These are phyloP conservation scores for Populus ilicifolia DNA, from an alignment of 345 rosid genomes.

Conservation along the genomic window DNA sequence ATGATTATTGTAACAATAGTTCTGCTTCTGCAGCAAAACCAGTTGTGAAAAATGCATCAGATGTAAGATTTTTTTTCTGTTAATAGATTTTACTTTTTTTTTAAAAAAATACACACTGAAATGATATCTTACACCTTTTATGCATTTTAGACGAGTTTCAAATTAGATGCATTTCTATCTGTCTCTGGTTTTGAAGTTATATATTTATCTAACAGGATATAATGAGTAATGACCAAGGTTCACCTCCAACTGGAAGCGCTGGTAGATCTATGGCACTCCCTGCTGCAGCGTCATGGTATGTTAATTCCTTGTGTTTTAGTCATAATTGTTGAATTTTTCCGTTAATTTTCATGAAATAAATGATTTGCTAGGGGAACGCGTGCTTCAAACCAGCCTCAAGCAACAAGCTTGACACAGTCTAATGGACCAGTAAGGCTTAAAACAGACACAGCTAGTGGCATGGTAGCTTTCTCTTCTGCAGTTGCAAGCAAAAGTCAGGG, in stretches of 20 bases:
- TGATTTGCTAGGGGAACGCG: constrained; percentile 53
- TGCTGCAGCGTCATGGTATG: constrained; percentile 87
- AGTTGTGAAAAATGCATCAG: constrained; percentile 40
- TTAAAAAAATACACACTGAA: not conserved
- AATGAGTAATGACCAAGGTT: constrained; percentile 32
- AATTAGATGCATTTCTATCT: not conserved
- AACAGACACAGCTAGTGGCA: constrained; percentile 32
- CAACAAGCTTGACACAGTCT: constrained; percentile 33
- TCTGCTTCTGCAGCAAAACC: constrained; percentile 49
- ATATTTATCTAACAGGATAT: constrained; percentile 39
- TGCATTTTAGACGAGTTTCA: not conserved
- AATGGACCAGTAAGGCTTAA: constrained; percentile 55
- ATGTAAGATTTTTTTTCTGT: constrained; percentile 42
- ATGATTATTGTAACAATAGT: constrained; percentile 50
- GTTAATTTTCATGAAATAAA: constrained; percentile 18
- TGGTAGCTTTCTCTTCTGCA: constrained; percentile 41
- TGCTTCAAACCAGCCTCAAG: constrained; percentile 40
- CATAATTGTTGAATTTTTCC: not conserved
- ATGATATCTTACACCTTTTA: not conserved
- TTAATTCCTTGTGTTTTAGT: not conserved
- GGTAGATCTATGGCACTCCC: constrained; percentile 63
- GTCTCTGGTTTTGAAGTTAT: not conserved
- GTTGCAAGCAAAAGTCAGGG: constrained; percentile 40
- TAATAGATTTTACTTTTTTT: not conserved
- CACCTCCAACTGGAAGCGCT: constrained; percentile 63